phyloP scores from a whole-genome alignment of 768 basidiomycete genomes.

The Cubamyces sp. region DNA sequence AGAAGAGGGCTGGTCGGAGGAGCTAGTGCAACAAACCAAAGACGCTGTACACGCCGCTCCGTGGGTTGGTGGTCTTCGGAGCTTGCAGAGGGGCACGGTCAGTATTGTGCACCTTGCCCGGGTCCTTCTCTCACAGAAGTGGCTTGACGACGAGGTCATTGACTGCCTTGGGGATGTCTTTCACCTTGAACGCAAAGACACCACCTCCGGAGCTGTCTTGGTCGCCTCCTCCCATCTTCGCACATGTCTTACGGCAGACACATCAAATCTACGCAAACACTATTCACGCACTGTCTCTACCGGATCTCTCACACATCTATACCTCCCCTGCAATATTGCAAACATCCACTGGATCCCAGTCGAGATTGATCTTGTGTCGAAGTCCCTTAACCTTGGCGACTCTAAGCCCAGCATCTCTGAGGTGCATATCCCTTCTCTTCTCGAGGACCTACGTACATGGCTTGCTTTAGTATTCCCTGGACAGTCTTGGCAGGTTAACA shows the following conservation, averaged over 20 bases:
- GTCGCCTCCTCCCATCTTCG: background rate
- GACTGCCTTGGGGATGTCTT: conserved; percentile 1
- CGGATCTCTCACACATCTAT: background rate
- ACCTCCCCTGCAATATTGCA: conserved; percentile 1
- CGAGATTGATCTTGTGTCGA: background rate
- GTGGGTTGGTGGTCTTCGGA: background rate
- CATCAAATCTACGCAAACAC: background rate
- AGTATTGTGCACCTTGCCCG: background rate
- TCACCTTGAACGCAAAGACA: background rate
- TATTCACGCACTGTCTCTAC: background rate
- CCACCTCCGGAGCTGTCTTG: too few relatives aligned
- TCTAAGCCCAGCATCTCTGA: background rate
- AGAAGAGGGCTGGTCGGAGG: background rate
- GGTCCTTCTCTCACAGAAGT: background rate
- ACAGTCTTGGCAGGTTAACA: background rate
- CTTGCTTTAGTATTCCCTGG: background rate
- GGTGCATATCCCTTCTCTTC: background rate
- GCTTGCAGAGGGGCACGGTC: background rate
- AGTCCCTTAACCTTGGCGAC: background rate
- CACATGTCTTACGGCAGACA: background rate
- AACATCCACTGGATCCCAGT: conserved; percentile 4
- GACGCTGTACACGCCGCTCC: background rate
- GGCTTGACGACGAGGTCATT: conserved; percentile 5
- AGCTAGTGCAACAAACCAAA: too few relatives aligned
- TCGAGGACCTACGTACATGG: background rate